A percentile compares a stretch with the other conserved stretches of the same genome.
phyloP scores from a whole-genome alignment of 2,329 filamentous ascomycete genomes.

The Colletotrichum sp. region DNA sequence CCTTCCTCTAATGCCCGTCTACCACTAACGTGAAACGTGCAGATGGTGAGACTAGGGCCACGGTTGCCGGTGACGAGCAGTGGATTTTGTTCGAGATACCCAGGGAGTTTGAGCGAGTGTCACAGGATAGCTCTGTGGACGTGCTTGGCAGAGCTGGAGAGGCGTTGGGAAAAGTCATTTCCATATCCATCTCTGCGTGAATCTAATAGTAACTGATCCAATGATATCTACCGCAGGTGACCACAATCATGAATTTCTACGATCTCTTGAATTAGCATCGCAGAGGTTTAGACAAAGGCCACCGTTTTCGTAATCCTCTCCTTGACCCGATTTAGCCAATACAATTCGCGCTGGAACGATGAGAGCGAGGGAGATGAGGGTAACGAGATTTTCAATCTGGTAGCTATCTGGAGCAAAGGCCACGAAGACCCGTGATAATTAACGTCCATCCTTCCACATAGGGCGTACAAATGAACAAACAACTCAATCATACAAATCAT shows the following conservation, averaged over 20 bases:
- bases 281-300: background rate
- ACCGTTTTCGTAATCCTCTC: background rate
- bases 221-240: background rate
- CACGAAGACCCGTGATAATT: background rate
- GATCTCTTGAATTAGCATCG: background rate
- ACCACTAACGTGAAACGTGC: background rate
- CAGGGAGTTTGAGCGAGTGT: conserved; percentile 5
- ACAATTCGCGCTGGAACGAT: background rate
- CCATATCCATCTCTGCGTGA: background rate
- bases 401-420: background rate
- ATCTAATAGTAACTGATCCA: background rate
- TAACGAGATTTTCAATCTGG: background rate
- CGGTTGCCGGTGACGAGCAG: background rate
- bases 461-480: background rate
- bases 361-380: background rate
- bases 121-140: background rate
- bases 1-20: background rate
- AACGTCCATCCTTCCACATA: background rate
- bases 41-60: background rate
- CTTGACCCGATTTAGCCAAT: background rate
- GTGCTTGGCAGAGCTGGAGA: background rate
- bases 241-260: background rate
- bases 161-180: background rate
- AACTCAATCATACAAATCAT: background rate
- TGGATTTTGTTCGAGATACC: conserved; percentile 17